phyloP scores from a whole-genome alignment of 129 eudicot genomes.

The Solidago caesia region DNA sequence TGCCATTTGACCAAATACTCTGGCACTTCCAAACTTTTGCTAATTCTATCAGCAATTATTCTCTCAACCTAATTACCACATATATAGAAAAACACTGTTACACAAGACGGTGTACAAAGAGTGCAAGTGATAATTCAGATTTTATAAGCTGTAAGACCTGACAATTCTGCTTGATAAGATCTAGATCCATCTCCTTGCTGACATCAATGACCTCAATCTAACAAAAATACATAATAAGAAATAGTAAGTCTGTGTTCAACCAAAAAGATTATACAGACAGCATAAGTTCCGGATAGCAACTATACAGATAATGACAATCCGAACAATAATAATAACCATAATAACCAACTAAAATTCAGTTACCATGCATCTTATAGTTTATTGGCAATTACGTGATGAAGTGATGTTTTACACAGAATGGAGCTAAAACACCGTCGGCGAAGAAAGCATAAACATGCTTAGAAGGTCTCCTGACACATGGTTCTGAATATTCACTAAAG shows the following conservation, averaged over 20 bases:
- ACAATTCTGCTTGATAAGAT: slow-evolving; percentile 88
- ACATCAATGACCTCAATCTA: slow-evolving; percentile 98
- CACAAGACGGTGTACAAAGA: not conserved
- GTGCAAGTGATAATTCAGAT: slow-evolving; percentile 12
- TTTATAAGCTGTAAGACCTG: slow-evolving; percentile 51
- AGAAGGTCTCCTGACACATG: too few species aligned
- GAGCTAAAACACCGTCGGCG: not conserved
- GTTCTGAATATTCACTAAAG: too few species aligned
- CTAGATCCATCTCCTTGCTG: slow-evolving; percentile 99
- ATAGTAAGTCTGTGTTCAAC: slow-evolving; percentile 2
- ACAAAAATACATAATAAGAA: slow-evolving; percentile 8
- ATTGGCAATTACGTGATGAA: slow-evolving; percentile 4
- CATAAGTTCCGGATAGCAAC: not conserved
- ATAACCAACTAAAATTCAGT: too few species aligned
- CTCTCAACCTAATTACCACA: slow-evolving; percentile 78
- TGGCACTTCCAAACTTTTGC: slow-evolving; percentile 59
- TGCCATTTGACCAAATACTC: slow-evolving; percentile 98
- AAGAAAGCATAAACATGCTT: not conserved
- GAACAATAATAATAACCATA: too few species aligned
- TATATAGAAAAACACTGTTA: slow-evolving; percentile 8
- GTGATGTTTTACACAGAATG: slow-evolving; percentile 7
- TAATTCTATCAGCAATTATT: slow-evolving; percentile 80
- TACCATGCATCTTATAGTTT: not conserved
- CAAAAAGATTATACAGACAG: not conserved
- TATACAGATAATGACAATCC: too few species aligned